Base-by-base conservation (phyloP, 768 basidiomycete genomes). In the Obba rivulosa region DNA sequence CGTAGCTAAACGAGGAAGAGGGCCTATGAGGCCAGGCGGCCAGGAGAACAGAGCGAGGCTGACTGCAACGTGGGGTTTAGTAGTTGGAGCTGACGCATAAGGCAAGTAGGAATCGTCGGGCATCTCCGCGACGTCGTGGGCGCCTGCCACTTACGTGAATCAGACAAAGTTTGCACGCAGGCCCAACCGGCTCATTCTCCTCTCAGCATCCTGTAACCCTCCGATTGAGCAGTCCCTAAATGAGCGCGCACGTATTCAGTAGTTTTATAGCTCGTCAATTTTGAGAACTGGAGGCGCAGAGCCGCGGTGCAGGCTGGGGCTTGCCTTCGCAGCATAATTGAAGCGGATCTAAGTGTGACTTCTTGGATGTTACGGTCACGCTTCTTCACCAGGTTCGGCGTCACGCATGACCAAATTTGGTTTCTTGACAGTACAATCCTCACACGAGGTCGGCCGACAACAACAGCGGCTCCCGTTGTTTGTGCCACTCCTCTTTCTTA, bases 381-480 rank as follows among this genome's bases (percentile, higher is more conserved):
- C 50, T 45, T 57, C 57, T 54, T 52, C 28, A 61, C 52, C 54
- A 59, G 55, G 59, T 60, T 63, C 54, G 59, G 28, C 45, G 45
- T 56, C 54, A 57, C 55, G 38, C 55, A 51, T 62, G 49, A 55
- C 60, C 62, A 41, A 49, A 63, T 63, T 61, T 61, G 62, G 62
- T 59, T 58, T 61, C 60, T 61, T 63, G 58, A 57, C 51, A 54
- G 53, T 58, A 61, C 56, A 56, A 59, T 53, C 59, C 50, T 31
- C 56, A 52, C 57, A 49, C 48, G 49, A 48, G 48, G 53, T 45
- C 53, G 38, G 34, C 40, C 37, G 25, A 41, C 44, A 20, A 28
- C 37, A 38, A 47, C 45, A 39, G 48, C 52, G 43, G 37, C 42
- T 49, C 36, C 22, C 46, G 34, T 46, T 45, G 43, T 28, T 21